Percentiles rank a stretch among this genome's conserved stretches.
phyloP scores from a whole-genome alignment of 306 rosid species.

The Cucumis cinereus region DNA sequence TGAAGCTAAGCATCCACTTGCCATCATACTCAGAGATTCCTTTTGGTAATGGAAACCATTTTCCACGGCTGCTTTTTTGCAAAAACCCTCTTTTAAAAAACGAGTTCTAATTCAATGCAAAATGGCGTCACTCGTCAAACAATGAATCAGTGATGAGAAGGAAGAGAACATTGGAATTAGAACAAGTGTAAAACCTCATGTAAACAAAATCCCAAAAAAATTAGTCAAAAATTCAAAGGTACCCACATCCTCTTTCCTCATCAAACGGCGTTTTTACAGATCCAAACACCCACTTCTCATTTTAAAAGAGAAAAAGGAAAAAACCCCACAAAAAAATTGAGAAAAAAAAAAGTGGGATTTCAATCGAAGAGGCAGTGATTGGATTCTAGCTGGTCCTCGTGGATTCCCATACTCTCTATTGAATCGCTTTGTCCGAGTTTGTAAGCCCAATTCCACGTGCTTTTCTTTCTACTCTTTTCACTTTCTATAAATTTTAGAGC shows the following conservation, averaged over 20 bases:
- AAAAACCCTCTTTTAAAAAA: neutral
- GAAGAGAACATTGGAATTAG: neutral
- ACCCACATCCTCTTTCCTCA: slow-evolving; percentile 3
- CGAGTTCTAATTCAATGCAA: neutral
- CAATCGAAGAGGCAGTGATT: neutral
- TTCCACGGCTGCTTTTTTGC: neutral
- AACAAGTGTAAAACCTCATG: neutral
- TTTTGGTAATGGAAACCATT: neutral
- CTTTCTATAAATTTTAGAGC: neutral
- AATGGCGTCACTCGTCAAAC: neutral
- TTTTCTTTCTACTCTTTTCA: neutral
- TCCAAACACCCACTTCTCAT: neutral
- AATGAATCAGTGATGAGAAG: neutral
- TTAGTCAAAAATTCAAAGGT: neutral
- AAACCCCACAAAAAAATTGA: neutral
- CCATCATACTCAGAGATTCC: neutral
- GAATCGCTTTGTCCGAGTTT: neutral
- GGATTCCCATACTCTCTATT: slow-evolving; percentile 4
- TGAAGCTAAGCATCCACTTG: neutral
- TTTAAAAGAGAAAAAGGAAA: neutral
- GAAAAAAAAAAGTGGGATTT: neutral
- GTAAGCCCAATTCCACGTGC: neutral
- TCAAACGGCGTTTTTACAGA: slow-evolving; percentile 7
- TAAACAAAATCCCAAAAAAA: neutral
- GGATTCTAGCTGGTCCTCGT: slow-evolving; percentile 1